These are phyloP conservation scores for Porcisia deanei DNA, from an alignment of 208 protist species.

Conservation along the genomic window DNA sequence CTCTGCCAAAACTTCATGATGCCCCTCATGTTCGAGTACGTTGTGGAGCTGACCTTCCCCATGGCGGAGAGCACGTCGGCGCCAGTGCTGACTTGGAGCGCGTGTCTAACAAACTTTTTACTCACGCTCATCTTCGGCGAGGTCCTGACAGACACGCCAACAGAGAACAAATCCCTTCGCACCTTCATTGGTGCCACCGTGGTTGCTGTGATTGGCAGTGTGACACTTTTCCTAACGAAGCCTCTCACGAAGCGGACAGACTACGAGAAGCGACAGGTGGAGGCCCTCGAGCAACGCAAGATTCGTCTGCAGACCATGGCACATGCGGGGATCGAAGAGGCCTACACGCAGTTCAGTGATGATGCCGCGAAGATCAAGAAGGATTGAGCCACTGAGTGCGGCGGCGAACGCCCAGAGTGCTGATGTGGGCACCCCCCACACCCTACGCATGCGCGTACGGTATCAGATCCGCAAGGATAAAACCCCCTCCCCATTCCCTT, in stretches of 20 bases:
- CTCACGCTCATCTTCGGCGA: conserved; percentile 63
- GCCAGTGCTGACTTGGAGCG: conserved; percentile 69
- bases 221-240: conserved; percentile 44
- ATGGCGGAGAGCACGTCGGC: conserved; percentile 73
- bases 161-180: conserved; percentile 36
- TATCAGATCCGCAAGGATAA: background rate
- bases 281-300: conserved; percentile 28
- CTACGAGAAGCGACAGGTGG: conserved; percentile 44
- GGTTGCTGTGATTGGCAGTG: conserved; percentile 52
- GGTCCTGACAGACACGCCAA: conserved; percentile 55
- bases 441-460: background rate
- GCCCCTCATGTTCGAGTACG: conserved; percentile 85
- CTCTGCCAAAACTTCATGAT: conserved; percentile 83
- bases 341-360: background rate
- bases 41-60: conserved; percentile 81
- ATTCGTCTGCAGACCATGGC: conserved; percentile 14
- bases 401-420: background rate
- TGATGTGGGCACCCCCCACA: background rate
- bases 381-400: background rate
- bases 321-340: background rate
- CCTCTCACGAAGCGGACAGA: conserved; percentile 46
- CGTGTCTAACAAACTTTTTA: conserved; percentile 63
- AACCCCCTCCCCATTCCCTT: background rate
- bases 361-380: background rate
- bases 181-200: conserved; percentile 68